Percentiles rank a stretch among this genome's conserved stretches.
These are phyloP conservation scores for Penicillium sp. DNA, from an alignment of 2,329 filamentous ascomycete genomes.

Conservation along the genomic window DNA sequence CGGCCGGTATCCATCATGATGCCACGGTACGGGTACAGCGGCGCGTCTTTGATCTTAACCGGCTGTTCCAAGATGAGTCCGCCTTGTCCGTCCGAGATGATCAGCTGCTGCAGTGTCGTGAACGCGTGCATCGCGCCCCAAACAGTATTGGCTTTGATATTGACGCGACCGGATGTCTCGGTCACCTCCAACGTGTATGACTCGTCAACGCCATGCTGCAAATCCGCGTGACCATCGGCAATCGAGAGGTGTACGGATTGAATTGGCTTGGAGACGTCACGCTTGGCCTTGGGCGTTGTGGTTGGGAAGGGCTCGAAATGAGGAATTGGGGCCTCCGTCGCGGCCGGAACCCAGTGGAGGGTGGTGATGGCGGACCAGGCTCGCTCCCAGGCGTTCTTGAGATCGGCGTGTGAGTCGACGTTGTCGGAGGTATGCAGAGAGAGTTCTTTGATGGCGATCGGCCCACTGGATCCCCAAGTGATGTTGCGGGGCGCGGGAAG, in stretches of 20 bases:
- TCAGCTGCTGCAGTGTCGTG: constrained; percentile 61
- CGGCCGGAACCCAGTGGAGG: constrained; percentile 60
- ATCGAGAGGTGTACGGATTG: constrained; percentile 53
- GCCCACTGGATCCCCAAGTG: constrained; percentile 58
- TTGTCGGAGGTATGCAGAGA: constrained; percentile 42
- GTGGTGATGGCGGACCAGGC: constrained; percentile 52
- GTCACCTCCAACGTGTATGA: constrained; percentile 57
- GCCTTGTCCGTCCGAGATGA: constrained; percentile 53
- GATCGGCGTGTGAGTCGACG: constrained; percentile 33
- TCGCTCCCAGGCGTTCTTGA: constrained; percentile 56
- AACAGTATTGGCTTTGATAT: constrained; percentile 55
- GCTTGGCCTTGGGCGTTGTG: constrained; percentile 36
- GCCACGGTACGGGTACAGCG: constrained; percentile 59
- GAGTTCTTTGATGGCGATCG: constrained; percentile 48
- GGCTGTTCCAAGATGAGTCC: constrained; percentile 58
- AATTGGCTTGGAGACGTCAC: constrained; percentile 36
- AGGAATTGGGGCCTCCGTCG: constrained; percentile 56
- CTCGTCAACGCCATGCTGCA: constrained; percentile 62
- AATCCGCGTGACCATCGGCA: constrained; percentile 49
- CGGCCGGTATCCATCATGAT: constrained; percentile 61
- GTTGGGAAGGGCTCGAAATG: constrained; percentile 58
- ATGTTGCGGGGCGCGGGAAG: constrained; percentile 59
- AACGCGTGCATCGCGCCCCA: constrained; percentile 62
- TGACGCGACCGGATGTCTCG: constrained; percentile 44
- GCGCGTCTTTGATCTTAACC: constrained; percentile 55